phyloP scores from a whole-genome alignment of 2,329 filamentous ascomycete species.

The Penicillium sp. region DNA sequence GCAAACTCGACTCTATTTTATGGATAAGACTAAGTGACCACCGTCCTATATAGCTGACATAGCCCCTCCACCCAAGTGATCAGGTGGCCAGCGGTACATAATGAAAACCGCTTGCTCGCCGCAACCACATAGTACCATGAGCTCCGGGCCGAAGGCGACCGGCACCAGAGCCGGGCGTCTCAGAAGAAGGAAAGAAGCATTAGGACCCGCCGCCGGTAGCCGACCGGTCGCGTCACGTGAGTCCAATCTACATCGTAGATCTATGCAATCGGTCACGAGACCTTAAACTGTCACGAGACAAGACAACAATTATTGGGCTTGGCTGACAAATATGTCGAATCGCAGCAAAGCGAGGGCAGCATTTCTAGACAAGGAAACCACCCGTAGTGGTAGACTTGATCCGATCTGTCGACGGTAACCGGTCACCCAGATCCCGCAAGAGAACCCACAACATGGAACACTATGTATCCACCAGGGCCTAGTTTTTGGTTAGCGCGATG shows the following conservation, averaged over 20 bases:
- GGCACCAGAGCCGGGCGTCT: constrained; percentile 7
- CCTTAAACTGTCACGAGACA: too few relatives aligned
- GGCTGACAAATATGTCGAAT: not conserved
- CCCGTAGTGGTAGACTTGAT: not conserved
- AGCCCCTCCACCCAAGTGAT: not conserved
- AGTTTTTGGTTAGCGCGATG: not conserved
- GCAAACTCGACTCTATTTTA: not conserved
- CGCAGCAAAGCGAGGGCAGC: too few relatives aligned
- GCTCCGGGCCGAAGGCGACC: constrained; percentile 8
- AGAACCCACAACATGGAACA: not conserved
- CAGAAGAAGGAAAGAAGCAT: not conserved
- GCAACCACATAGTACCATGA: not conserved
- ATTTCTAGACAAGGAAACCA: not conserved
- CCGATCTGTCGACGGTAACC: not conserved
- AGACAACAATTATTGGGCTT: not conserved
- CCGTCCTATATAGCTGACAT: constrained; percentile 6
- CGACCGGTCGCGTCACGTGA: not conserved
- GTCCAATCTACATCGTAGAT: constrained; percentile 9
- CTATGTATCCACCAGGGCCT: not conserved
- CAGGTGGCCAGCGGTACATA: constrained; percentile 3
- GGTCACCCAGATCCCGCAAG: not conserved
- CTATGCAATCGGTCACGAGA: constrained; percentile 31
- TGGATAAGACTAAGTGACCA: not conserved
- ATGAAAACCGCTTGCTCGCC: not conserved
- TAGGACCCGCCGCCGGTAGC: constrained; percentile 2